Evolutionary conservation across 2,329 filamentous ascomycete species (phyloP).

Genomic region (Cladosporium sp.): DNA sequence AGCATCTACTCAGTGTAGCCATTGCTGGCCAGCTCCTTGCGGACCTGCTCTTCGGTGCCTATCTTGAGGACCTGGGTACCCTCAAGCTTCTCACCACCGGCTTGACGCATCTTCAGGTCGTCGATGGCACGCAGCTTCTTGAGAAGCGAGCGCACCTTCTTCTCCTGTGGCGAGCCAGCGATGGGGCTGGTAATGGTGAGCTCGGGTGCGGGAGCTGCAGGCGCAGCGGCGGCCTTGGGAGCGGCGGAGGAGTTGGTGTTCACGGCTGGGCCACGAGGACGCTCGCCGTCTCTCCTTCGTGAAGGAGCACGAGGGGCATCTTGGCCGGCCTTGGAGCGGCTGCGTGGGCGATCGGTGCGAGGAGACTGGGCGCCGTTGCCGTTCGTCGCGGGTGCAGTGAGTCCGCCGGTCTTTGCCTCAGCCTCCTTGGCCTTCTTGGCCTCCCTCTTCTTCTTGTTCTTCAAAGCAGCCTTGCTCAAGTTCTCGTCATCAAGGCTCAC

Average conservation of each 20-base stretch:
- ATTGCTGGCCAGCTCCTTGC: slow-evolving; percentile 63
- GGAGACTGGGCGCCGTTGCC: slow-evolving; percentile 26
- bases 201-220: slow-evolving; percentile 36
- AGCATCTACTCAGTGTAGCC: slow-evolving; percentile 7
- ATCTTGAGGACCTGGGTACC: slow-evolving; percentile 99
- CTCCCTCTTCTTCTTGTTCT: slow-evolving; percentile 98
- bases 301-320: slow-evolving; percentile 25
- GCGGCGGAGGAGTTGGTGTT: slow-evolving; percentile 38
- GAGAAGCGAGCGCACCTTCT: slow-evolving; percentile 87
- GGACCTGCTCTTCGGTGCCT: slow-evolving; percentile 74
- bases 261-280: slow-evolving; percentile 22
- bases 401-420: slow-evolving; percentile 56
- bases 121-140: slow-evolving; percentile 99
- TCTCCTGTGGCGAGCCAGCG: slow-evolving; percentile 70
- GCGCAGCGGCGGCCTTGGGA: slow-evolving; percentile 7
- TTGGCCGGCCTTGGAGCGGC: slow-evolving; percentile 29
- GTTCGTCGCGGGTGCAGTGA: slow-evolving; percentile 44
- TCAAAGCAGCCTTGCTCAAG: slow-evolving; percentile 77
- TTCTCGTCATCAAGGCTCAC: slow-evolving; percentile 68
- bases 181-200: slow-evolving; percentile 53
- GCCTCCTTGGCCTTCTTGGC: slow-evolving; percentile 86
- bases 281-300: slow-evolving; percentile 22
- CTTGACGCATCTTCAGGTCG: slow-evolving; percentile 94
- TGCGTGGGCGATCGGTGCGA: slow-evolving; percentile 27
- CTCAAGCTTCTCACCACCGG: slow-evolving; percentile 92